Evolutionary conservation across 2,329 filamentous ascomycete genomes (phyloP), one percentile per base, ranked within the genome.

Genomic region (Scedosporium boydii): DNA sequence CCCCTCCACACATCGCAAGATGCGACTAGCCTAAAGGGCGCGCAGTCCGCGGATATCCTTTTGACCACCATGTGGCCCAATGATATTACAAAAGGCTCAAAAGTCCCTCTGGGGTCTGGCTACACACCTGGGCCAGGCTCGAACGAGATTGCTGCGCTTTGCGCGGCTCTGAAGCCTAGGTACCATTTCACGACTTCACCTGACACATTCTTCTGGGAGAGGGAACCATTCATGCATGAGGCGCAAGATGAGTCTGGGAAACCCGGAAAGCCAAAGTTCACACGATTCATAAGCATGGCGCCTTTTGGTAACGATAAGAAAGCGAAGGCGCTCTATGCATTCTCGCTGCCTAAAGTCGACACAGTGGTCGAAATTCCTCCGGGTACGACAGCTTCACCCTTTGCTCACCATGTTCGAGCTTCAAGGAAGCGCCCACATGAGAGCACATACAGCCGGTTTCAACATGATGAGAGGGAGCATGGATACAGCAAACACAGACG

Each of bases 201-300:
- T 1, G 73, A 72, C 7, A 75, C 80, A 6, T 87, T 87, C 68
- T 93, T 90, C 75, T 98, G 88, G 72, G 93, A 99, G 76, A 87
- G 95, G 62, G 95, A 98, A 74, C 91, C 93, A 0, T 99, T 97
- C 77, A 87, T 95, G 70, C 88, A 96, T 71, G 82, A 1, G 67
- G 75, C 6, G 72, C 74, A 44, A 74, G 75, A 14, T 76, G 77
- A 0, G 68, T 80, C 1, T 6, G 38, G 46, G 29, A 48, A 64
- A 38, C 80, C 1, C 4, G 38, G 46, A 23, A 48, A 64, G 26
- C 51, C 63, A 21, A 64, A 62, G 51, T 75, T 96, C 9, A 98
- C 95, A 1, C 86, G 95, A 18, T 99, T 99, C 76, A 89, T 98
- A 69, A 96, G 92, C 61, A 79, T 98, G 61, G 93, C 92, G 0